Base-by-base conservation (phyloP, 148 eudicot genomes). In the Arbutus unedo region DNA sequence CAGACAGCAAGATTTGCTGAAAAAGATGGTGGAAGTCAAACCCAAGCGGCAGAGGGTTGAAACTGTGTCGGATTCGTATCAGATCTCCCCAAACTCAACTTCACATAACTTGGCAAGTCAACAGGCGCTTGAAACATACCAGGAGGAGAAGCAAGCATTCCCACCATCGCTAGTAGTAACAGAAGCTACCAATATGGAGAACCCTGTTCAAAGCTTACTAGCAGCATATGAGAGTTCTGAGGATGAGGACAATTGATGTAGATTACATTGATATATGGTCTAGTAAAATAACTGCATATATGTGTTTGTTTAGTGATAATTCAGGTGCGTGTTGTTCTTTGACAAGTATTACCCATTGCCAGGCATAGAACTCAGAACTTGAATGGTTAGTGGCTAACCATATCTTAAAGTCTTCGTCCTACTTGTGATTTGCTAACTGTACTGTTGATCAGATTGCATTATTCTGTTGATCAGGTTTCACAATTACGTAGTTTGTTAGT, bases 1-100 rank as follows among this genome's bases (percentile, higher is more conserved):
- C 82, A 95, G 98, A 88, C 98, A 95, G 83, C 96, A 95, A 86
- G 96, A 94, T 87, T 85, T 95, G 83, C 90, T 95, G 78, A 90
- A 91, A 84, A 91, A 91, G 83, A 87, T 95, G 79, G 93, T 95
- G 80, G 96, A 90, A 87, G 91, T 95, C 70, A 95, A 94, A 87
- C 96, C 98, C 3, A 95, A 95, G 90, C 85, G 89, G 79, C 92
- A 74, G 64, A 92, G 82, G 84, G 78, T 91, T 47, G 89, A 91
- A 73, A 86, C 83, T 78, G 85, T 84, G n/a, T 74, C 91, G 48
- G 87, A 82, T 59, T 81, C 19, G 6, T 81, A 77, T 81, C 79
- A 54, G 48, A 56, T 84, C 45, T 51, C 78, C 54, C 43, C 81
- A 68, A 55, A 72, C 88, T 48, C 74, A 43, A 60, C 66, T 49